A percentile compares a stretch with the other conserved stretches of the same genome.
Conservation (phyloP, 1,284 basidiomycete species). For the Ustanciosporium gigantosporum region DNA sequence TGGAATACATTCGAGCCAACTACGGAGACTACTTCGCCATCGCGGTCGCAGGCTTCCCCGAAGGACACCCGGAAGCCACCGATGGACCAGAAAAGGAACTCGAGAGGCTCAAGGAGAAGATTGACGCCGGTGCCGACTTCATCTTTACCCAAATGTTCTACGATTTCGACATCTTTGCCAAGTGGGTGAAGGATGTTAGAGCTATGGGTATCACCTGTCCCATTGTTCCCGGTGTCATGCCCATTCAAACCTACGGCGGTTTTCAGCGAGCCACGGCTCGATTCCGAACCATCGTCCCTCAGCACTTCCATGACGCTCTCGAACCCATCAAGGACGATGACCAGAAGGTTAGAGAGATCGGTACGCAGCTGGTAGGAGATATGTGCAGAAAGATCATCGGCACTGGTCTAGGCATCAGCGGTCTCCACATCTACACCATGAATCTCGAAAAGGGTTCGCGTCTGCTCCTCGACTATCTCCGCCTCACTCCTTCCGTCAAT, state of each 20-base stretch:
- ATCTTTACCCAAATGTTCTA: constrained; percentile 98
- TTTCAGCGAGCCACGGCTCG: constrained; percentile 89
- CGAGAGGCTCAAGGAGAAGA: constrained; percentile 80
- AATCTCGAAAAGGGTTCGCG: constrained; percentile 59
- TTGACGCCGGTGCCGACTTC: constrained; percentile 82
- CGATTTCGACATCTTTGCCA: constrained; percentile 80
- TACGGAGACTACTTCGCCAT: constrained; percentile 60
- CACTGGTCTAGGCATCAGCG: constrained; percentile 51
- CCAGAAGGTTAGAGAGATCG: constrained; percentile 52
- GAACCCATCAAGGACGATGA: constrained; percentile 78
- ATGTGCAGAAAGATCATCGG: constrained; percentile 57
- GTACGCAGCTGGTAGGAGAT: constrained; percentile 55
- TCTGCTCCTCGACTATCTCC: constrained; percentile 59
- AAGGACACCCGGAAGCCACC: constrained; percentile 67
- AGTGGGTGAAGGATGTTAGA: constrained; percentile 73
- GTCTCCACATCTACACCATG: constrained; percentile 61
- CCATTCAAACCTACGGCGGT: constrained; percentile 96
- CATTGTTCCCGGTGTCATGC: constrained; percentile 93
- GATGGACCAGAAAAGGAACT: constrained; percentile 69
- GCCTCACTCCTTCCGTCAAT: constrained; percentile 53
- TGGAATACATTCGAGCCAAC: constrained; percentile 55
- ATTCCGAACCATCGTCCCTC: constrained; percentile 82
- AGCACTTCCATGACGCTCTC: constrained; percentile 76
- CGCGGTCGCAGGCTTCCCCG: constrained; percentile 64
- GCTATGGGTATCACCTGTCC: constrained; percentile 78